phyloP scores from a whole-genome alignment of 2,329 filamentous ascomycete genomes.

The Stagonosporopsis rhizophila region DNA sequence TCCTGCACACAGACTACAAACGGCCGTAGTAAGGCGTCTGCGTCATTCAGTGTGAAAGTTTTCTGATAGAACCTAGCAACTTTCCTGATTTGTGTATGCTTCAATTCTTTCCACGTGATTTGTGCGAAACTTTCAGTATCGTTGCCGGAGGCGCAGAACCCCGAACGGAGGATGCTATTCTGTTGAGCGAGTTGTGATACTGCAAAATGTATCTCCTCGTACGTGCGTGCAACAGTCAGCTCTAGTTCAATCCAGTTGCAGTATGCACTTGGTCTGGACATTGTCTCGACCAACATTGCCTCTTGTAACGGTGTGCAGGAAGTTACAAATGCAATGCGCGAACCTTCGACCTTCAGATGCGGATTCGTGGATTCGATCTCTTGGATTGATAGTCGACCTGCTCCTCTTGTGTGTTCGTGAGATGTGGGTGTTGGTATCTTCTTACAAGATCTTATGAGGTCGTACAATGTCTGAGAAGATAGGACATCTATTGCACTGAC shows the following conservation, averaged over 20 bases:
- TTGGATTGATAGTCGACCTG: not conserved
- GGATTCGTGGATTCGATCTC: not conserved
- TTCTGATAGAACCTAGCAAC: constrained; percentile 50
- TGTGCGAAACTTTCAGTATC: constrained; percentile 62
- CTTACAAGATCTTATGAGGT: constrained; percentile 31
- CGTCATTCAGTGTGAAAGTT: constrained; percentile 46
- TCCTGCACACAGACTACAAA: constrained; percentile 65
- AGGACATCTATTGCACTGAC: constrained; percentile 69
- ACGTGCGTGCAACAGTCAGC: constrained; percentile 51
- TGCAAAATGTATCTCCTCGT: constrained; percentile 50
- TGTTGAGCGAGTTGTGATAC: constrained; percentile 31
- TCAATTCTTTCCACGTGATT: constrained; percentile 67
- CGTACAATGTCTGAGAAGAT: constrained; percentile 58
- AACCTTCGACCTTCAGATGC: not conserved
- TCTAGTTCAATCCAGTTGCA: constrained; percentile 78
- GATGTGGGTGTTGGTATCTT: not conserved
- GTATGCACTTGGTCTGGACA: constrained; percentile 67
- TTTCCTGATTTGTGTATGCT: constrained; percentile 55
- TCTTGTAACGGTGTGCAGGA: constrained; percentile 77
- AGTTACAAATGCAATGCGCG: constrained; percentile 49
- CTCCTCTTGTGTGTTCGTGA: not conserved
- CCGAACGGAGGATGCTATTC: constrained; percentile 76
- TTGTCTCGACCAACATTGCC: constrained; percentile 81
- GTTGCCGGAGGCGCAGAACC: constrained; percentile 64
- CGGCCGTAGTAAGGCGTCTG: constrained; percentile 62